phyloP scores from a whole-genome alignment of 192 early-diverging fungal species.

The Umbelopsis ramanniana region DNA sequence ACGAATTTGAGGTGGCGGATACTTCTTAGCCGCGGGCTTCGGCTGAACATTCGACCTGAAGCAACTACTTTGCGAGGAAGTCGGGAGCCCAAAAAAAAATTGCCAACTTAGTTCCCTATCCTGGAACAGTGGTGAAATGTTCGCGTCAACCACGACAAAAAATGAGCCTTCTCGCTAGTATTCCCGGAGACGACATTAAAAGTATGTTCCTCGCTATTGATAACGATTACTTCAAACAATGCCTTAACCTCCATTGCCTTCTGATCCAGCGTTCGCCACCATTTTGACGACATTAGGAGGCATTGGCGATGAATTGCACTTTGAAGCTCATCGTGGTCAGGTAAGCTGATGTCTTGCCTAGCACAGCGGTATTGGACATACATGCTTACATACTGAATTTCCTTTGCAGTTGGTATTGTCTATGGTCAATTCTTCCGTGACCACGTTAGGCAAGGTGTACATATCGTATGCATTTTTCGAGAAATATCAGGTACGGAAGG shows the following conservation, averaged over 20 bases:
- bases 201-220: neutral
- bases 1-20: too few species aligned
- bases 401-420: neutral
- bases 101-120: too few species aligned
- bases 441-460: neutral
- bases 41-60: too few species aligned
- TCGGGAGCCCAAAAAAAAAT: too few species aligned
- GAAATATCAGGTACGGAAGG: neutral
- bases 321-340: constrained; percentile 26
- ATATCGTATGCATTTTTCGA: constrained; percentile 11
- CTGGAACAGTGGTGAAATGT: neutral
- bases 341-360: neutral
- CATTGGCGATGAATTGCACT: constrained; percentile 26
- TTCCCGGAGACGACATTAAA: constrained; percentile 14
- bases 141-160: neutral
- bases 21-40: too few species aligned
- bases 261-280: neutral
- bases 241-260: neutral
- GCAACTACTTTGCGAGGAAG: too few species aligned
- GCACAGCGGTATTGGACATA: neutral
- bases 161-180: constrained; percentile 8
- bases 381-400: neutral
- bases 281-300: neutral
- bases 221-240: neutral
- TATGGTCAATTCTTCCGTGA: constrained; percentile 3